Percentiles rank a stretch among this genome's conserved stretches.
These are phyloP conservation scores for Flaveria ramosissima DNA, from an alignment of 129 eudicot genomes.

Conservation along the genomic window DNA sequence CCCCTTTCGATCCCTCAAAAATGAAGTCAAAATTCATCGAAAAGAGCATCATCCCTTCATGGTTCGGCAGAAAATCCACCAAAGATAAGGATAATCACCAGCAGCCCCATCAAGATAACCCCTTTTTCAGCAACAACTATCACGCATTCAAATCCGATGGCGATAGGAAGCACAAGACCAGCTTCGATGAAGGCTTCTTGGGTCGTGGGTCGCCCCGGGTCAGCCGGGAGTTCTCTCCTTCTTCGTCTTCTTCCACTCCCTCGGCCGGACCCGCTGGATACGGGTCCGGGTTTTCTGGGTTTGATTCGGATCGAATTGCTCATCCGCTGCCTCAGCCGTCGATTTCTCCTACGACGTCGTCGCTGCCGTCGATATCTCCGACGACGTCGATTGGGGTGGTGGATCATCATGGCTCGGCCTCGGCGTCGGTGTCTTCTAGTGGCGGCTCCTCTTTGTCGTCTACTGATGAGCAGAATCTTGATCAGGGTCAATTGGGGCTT, in stretches of 20 bases:
- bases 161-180: conserved; percentile 30
- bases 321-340: conserved; percentile 64
- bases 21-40: conserved; percentile 37
- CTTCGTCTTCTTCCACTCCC: conserved; percentile 26
- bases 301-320: conserved; percentile 45
- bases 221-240: conserved; percentile 41
- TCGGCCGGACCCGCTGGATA: not conserved
- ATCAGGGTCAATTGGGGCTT: conserved; percentile 52
- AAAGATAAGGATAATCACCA: conserved; percentile 53
- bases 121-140: conserved; percentile 28
- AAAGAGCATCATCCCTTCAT: conserved; percentile 62
- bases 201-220: conserved; percentile 42
- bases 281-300: conserved; percentile 24
- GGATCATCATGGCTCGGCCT: too few species aligned
- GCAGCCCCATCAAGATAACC: conserved; percentile 26
- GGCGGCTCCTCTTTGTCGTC: conserved; percentile 81
- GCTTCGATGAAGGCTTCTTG: conserved; percentile 49
- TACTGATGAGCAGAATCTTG: conserved; percentile 51
- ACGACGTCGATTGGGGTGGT: too few species aligned
- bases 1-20: not conserved
- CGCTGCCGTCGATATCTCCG: conserved; percentile 29
- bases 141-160: conserved; percentile 22
- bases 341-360: conserved; percentile 44
- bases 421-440: conserved; percentile 73
- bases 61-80: conserved; percentile 75